Base-by-base conservation (phyloP, 2,329 filamentous ascomycete genomes). In the Mollisia scopiformis region DNA sequence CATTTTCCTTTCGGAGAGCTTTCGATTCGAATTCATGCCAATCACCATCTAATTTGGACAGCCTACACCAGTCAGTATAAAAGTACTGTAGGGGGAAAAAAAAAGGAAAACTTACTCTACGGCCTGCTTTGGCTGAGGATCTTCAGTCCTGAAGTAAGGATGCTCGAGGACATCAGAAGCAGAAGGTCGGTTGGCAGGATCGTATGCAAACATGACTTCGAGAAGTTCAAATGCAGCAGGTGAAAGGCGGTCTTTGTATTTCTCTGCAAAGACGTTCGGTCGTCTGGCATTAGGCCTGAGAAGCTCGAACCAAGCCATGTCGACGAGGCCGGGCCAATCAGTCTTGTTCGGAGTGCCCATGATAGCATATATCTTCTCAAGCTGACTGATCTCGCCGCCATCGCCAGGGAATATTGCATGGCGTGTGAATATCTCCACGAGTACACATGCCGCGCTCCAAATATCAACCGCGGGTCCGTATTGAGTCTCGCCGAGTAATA, bases 21-120 rank as follows among this genome's bases (percentile, higher is more conserved):
- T 99, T 99, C 58, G 92, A 96, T 78, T 99, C 95, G 71, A 98
- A 97, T 74, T 99, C 95, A 73, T 99, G 95, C 95, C 95, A 99
- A 70, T 99, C 95, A 23, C 95, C 95, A 69, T 95, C 87, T 30
- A 99, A 83, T 52, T 88, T 81, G 62, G 89, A 87, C 53, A 99
- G 84, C 71, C 90, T 61, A 37, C 57, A 49, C 21, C 11, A 27
- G 72, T 80, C 71, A 62, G 37, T 51, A 37, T n/a, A n/a, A n/a
- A 51, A 41, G 16, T 21, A 14, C n/a, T 23, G 50, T 25, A 31
- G 46, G 30, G 13, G 55, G 14, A 30, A 47, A 57, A 50, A 47
- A 41, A 13, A 8, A 57, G 27, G 46, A 19, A 37, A 61, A 86
- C 89, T 78, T 84, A 93, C 87, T 97, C 93, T 66, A 88, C 80